Evolutionary conservation across 1,139 yeast species (phyloP).

Genomic region (Suhomyces yuchorum): DNA sequence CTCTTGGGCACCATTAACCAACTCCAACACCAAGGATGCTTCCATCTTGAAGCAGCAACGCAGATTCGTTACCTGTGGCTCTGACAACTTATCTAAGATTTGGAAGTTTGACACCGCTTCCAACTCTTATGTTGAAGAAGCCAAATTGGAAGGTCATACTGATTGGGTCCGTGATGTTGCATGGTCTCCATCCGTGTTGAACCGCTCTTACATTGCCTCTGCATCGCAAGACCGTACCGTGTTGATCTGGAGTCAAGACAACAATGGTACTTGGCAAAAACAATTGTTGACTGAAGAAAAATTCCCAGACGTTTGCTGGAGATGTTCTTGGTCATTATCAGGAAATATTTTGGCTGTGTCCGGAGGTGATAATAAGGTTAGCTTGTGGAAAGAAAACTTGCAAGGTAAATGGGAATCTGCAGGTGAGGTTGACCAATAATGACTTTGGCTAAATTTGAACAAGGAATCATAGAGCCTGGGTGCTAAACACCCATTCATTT

Average conservation of each 20-base stretch:
- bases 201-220: constrained; percentile 91
- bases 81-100: constrained; percentile 88
- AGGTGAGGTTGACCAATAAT: constrained; percentile 83
- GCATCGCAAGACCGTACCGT: constrained; percentile 98
- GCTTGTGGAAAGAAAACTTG: constrained; percentile 94
- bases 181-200: constrained; percentile 91
- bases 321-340: constrained; percentile 95
- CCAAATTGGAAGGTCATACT: constrained; percentile 81
- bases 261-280: constrained; percentile 76
- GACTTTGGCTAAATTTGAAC: constrained; percentile 1
- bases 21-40: constrained; percentile 37
- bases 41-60: constrained; percentile 33
- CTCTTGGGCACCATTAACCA: constrained; percentile 84
- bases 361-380: constrained; percentile 95
- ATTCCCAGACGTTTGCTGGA: constrained; percentile 97
- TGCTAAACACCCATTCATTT: constrained; percentile 9
- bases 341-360: constrained; percentile 95
- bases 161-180: constrained; percentile 99
- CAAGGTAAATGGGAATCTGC: constrained; percentile 97
- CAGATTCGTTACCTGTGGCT: constrained; percentile 91
- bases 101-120: constrained; percentile 72
- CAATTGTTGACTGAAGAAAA: constrained; percentile 72
- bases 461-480: constrained; percentile 6
- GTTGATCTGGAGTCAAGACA: constrained; percentile 84
- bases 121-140: constrained; percentile 70